Evolutionary conservation across 164 flowering plant species (phyloP), one percentile per base, ranked within the genome.

Genomic region (Nelumbo lutea): DNA sequence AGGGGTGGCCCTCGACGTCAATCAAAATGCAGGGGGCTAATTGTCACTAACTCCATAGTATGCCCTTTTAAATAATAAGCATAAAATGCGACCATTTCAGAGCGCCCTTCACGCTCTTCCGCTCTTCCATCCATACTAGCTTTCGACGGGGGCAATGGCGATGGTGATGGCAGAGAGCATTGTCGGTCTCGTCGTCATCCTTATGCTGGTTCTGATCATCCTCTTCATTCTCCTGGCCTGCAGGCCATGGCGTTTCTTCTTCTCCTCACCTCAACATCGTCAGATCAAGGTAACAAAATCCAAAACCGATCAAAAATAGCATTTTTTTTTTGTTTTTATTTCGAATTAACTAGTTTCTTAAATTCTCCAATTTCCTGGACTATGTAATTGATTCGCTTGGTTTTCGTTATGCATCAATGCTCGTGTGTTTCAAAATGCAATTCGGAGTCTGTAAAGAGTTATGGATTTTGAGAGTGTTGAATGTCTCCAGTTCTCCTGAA

Each of bases 211-310:
- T 62, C 69, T 93, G 65, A 50, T 93, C 79, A 7, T 88, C 68
- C 39, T 88, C 68, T 62, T 88, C 77, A 11, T 90, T 81, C n/a
- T 93, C 75, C 46, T 87, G 64, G 83, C 80, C 83, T 90, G 90
- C 73, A 84, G 80, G 66, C 96, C 96, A 75, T 93, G 98, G 97
- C 94, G 94, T 42, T 81, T 79, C 79, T 79, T 89, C 78, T 67
- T 44, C 73, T 70, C 83, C 15, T 62, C 81, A 44, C 59, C 78
- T 66, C 78, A 60, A 61, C 69, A 42, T 59, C 88, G 83, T 71
- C 48, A 77, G 51, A 68, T 83, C 86, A 84, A 83, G 91, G 97
- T 85, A 45, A 61, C 14, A 9, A 4, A 53, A 53, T 50, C 14
- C 45, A 13, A 43, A 6, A 14, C 43, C 7, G 27, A 53, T 39